Percentiles rank a stretch among this genome's conserved stretches.
phyloP scores from a whole-genome alignment of 148 eudicot genomes.

The Polygonum maritimum region DNA sequence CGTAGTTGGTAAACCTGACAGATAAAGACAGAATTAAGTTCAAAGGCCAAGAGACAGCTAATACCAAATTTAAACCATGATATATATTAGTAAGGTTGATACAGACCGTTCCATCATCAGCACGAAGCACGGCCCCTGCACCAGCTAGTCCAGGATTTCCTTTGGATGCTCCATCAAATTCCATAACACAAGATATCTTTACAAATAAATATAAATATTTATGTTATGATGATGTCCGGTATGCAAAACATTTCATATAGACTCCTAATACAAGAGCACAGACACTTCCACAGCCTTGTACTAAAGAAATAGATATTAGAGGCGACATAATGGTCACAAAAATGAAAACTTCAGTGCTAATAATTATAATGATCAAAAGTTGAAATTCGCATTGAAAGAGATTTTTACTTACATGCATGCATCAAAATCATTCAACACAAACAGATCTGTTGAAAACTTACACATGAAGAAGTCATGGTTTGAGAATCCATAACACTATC shows the following conservation, averaged over 20 bases:
- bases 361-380: neutral
- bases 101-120: constrained; percentile 54
- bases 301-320: neutral
- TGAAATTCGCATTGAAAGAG: neutral
- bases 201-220: neutral
- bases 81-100: neutral
- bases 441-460: constrained; percentile 20
- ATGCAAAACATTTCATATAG: neutral
- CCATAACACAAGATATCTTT: constrained; percentile 55
- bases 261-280: neutral
- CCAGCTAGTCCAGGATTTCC: constrained; percentile 92
- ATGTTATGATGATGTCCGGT: neutral
- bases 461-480: constrained; percentile 29
- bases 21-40: neutral
- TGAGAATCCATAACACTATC: constrained; percentile 24
- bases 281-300: neutral
- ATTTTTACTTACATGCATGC: neutral
- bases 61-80: neutral
- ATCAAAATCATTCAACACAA: neutral
- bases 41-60: neutral
- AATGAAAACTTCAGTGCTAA: neutral
- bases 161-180: constrained; percentile 92
- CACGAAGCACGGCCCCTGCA: constrained; percentile 86
- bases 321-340: neutral
- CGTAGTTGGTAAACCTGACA: constrained; percentile 22